Base-by-base conservation (phyloP, 768 basidiomycete genomes). In the Amanita thiersii region DNA sequence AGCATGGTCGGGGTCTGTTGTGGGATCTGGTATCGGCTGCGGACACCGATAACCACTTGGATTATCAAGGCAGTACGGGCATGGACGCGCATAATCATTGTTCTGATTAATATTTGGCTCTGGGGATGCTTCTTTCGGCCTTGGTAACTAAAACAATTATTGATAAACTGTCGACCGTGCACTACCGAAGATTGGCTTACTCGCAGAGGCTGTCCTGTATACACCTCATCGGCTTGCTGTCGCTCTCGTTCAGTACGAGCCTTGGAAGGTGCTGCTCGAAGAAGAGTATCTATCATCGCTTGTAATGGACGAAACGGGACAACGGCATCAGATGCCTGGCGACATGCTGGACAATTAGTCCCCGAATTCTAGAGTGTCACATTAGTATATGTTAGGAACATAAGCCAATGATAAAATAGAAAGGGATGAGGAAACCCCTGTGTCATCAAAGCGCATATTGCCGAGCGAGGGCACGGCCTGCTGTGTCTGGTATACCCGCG, bases 271-370 rank as follows among this genome's bases (percentile, higher is more conserved):
- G 77, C 79, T 29, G 68, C 63, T n/a, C 81, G 81, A 23, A 88
- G 63, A 19, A 91, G 61, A 5, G 79, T 60, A 52, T 90, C 86
- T 43, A 89, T 59, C 48, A 89, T 72, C 28, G 73, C 64, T 56
- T 91, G 83, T 10, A 91, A 59, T 2, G 76, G 72, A 20, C 88
- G 78, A 45, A 82, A 89, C 14, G 83, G 82, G 2, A 73, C 70
- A 26, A 85, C 86, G 17, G 71, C 66, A 18, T 71, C 80, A 10
- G 86, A 79, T n/a, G 67, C 49, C 18, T 77, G 72, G 41, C 88
- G 80, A 52, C 88, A 91, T 4, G 82, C 79, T 10, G 88, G 88
- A 55, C 88, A 91, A 51, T 77, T 85, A 14, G 82, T 81, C 40
- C 87, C 88, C 25, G 86, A 84, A 51, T 90, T 90, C 86, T 90